Base-by-base conservation (phyloP, 306 rosid species). In the Gleditsia sinensis region DNA sequence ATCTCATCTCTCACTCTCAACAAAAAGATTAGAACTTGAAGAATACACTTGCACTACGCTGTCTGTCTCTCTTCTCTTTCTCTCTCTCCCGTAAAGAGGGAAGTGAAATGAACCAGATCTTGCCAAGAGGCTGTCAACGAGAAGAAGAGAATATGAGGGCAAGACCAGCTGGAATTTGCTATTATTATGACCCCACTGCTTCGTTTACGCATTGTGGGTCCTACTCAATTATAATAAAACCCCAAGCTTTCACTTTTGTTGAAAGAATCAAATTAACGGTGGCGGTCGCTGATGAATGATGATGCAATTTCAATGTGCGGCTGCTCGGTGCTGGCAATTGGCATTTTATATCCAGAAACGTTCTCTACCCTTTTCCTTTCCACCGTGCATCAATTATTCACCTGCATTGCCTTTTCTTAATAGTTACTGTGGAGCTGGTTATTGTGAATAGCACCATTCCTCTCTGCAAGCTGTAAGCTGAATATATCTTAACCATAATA, bases 81-180 rank as follows among this genome's bases (percentile, higher is more conserved):
- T 53, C 73, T 73, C 51, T 1, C 62, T 78, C 77, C 79, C 36
- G 72, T 25, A 76, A 67, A 80, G 66, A 65, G 64, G 75, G 51
- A 17, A 21, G 16, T 12, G 56, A 42, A 79, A 78, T 64, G 72
- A 63, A 73, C 72, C 67, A 88, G 96, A 90, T 90, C 91, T 90
- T 83, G 85, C 46, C 59, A 63, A 69, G 79, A 69, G 78, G 75
- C 78, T 50, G 61, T 8, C 70, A 76, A 74, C 57, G 28, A 34
- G 34, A 82, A 71, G 43, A 49, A 39, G 71, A 66, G 78, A 80
- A 70, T 49, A 81, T 39, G 37, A 40, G 49, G 45, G 49, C 17
- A 1, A 58, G 53, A 79, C 82, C 90, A 88, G 89, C 92, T 92
- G 88, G 88, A 84, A 69, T 62, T 67, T 67, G 83, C 86, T 73